Base-by-base conservation (phyloP, 495 filamentous ascomycete genomes). In the Baudoinia panamericana region DNA sequence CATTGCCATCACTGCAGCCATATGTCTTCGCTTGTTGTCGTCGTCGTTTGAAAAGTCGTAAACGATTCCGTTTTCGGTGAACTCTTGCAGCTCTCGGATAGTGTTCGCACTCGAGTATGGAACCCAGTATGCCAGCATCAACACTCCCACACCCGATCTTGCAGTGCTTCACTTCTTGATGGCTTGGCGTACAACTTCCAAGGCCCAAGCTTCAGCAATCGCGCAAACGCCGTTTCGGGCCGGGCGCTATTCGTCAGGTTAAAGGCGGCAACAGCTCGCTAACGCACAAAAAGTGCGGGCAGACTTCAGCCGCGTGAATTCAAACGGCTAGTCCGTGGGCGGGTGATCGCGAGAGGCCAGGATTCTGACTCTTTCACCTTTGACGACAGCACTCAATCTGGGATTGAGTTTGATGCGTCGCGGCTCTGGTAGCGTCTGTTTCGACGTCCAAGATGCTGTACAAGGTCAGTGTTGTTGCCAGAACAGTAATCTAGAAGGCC, bases 1-100 rank as follows among this genome's bases (percentile, higher is more conserved):
- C 43, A 46, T 46, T 22, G 36, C 29, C 11, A 46, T 22, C 20
- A 36, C 30, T n/a, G 36, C 32, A 29, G 26, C 26, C 35, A 46
- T 46, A 40, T 45, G 23, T 31, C 16, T 42, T 34, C 39, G 37
- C 12, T 28, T 16, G 25, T 38, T n/a, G 4, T 22, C n/a, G 19
- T 38, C n/a, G n/a, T 22, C n/a, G 24, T 25, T n/a, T n/a, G n/a
- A n/a, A n/a, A n/a, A n/a, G n/a, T n/a, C n/a, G n/a, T n/a, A n/a
- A n/a, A n/a, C n/a, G n/a, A n/a, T n/a, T n/a, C n/a, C n/a, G n/a
- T n/a, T n/a, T n/a, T n/a, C n/a, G n/a, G n/a, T n/a, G n/a, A n/a
- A n/a, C n/a, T n/a, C n/a, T n/a, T n/a, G n/a, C n/a, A n/a, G n/a
- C n/a, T n/a, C n/a, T n/a, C n/a, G n/a, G n/a, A n/a, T n/a, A n/a